A percentile compares a stretch with the other conserved stretches of the same genome.
phyloP scores from a whole-genome alignment of 2,329 filamentous ascomycete genomes.

The Ampelomyces quisqualis region DNA sequence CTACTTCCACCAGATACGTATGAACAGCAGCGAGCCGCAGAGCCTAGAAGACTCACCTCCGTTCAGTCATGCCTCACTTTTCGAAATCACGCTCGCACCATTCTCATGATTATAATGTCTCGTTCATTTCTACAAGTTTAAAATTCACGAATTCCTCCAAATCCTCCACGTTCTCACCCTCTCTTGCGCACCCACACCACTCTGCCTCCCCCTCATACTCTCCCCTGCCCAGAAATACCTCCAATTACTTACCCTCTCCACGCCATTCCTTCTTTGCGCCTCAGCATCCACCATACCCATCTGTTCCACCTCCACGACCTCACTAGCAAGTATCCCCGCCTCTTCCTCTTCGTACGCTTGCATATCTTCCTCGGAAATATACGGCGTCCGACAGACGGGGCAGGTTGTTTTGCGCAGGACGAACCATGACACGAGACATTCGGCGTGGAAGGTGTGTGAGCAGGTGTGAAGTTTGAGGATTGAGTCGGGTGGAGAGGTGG shows the following conservation, averaged over 20 bases:
- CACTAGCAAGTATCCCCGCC: no score
- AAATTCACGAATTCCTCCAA: no score
- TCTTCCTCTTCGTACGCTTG: slow-evolving; percentile 17
- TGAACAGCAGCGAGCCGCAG: no score
- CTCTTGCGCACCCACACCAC: background rate
- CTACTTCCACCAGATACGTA: no score
- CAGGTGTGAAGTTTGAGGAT: slow-evolving; percentile 32
- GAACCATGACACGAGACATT: slow-evolving; percentile 37
- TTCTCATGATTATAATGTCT: no score
- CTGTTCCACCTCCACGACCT: background rate
- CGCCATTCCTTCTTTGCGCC: background rate
- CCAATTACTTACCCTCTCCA: slow-evolving; percentile 11
- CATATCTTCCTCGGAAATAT: slow-evolving; percentile 24
- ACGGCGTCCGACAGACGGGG: slow-evolving; percentile 35
- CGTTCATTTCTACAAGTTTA: no score
- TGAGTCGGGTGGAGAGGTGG: slow-evolving; percentile 15
- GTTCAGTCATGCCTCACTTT: no score
- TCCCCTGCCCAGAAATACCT: slow-evolving; percentile 12
- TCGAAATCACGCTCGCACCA: no score
- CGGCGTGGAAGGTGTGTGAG: slow-evolving; percentile 35
- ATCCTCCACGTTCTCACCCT: background rate
- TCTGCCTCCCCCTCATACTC: slow-evolving; percentile 2
- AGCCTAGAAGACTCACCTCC: no score
- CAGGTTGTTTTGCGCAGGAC: slow-evolving; percentile 34
- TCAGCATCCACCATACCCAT: background rate